Percentiles rank a stretch among this genome's conserved stretches.
Conservation (phyloP, 352 stramenopile species). For the Phytophthora europaea region DNA sequence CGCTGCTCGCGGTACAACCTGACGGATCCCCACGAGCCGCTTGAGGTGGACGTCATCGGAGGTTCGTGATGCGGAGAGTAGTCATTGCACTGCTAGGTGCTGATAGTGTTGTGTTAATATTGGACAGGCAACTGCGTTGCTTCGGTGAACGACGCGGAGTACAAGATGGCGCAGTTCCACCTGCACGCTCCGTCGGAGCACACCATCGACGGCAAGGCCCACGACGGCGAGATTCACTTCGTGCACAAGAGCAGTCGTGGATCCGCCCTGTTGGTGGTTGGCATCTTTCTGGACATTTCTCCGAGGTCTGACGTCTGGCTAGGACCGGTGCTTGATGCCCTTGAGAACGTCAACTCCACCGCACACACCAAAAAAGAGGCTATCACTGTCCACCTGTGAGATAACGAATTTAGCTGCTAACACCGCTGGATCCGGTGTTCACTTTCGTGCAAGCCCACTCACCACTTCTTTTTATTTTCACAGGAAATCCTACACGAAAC, state of each 20-base stretch:
- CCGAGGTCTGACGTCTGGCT: conserved; percentile 40
- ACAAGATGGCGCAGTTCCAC: conserved; percentile 52
- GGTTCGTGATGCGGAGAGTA: conserved; percentile 8
- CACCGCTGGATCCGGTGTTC: too few species aligned
- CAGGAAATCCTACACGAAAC: conserved; percentile 47
- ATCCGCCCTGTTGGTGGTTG: conserved; percentile 53
- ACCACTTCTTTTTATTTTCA: not conserved
- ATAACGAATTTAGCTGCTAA: too few species aligned
- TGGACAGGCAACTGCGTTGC: conserved; percentile 27
- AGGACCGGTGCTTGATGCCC: conserved; percentile 38
- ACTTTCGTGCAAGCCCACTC: too few species aligned
- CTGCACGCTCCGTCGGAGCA: conserved; percentile 69
- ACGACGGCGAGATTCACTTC: conserved; percentile 70
- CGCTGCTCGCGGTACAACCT: conserved; percentile 42
- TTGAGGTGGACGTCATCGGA: conserved; percentile 36
- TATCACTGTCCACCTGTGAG: conserved; percentile 40
- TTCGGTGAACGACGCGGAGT: conserved; percentile 10
- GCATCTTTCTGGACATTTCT: conserved; percentile 39
- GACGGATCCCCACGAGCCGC: conserved; percentile 39
- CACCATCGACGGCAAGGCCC: conserved; percentile 57
- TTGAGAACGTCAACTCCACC: conserved; percentile 46
- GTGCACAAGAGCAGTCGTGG: conserved; percentile 54
- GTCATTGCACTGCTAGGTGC: too few species aligned
- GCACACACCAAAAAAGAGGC: conserved; percentile 6
- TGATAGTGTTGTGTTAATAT: not conserved